These are phyloP conservation scores for Ogataea pignaliae DNA, from an alignment of 805 yeast genomes.

Conservation along the genomic window DNA sequence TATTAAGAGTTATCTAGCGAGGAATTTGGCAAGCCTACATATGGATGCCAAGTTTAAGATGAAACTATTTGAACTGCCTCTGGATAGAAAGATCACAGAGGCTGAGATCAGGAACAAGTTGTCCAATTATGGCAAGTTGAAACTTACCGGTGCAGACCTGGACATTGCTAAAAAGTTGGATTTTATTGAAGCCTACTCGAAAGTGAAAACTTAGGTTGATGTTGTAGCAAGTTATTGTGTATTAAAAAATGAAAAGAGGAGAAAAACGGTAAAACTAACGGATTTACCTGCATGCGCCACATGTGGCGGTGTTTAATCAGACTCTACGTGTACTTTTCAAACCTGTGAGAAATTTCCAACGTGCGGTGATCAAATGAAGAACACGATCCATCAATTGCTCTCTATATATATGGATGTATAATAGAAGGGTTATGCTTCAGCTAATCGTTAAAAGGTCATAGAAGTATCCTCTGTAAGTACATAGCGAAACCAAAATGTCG, in stretches of 20 bases:
- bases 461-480: too few species aligned
- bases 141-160: slow-evolving; percentile 43
- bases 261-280: too few species aligned
- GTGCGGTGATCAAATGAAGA: neutral
- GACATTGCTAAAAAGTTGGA: slow-evolving; percentile 38
- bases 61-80: slow-evolving; percentile 18
- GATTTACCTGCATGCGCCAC: neutral
- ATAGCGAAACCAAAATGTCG: slow-evolving; percentile 4
- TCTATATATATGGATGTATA: too few species aligned
- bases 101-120: slow-evolving; percentile 23
- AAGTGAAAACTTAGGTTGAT: neutral
- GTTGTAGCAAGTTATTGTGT: neutral
- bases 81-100: slow-evolving; percentile 3
- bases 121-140: slow-evolving; percentile 44
- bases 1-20: slow-evolving; percentile 7
- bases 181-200: slow-evolving; percentile 30
- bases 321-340: too few species aligned
- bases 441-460: too few species aligned
- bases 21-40: slow-evolving; percentile 6
- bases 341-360: neutral
- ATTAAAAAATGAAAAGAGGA: neutral
- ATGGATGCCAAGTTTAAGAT: slow-evolving; percentile 16
- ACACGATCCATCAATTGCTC: too few species aligned
- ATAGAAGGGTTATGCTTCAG: too few species aligned
- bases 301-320: too few species aligned